Conservation (phyloP, 2,329 filamentous ascomycete species). For the Phoma sp. region DNA sequence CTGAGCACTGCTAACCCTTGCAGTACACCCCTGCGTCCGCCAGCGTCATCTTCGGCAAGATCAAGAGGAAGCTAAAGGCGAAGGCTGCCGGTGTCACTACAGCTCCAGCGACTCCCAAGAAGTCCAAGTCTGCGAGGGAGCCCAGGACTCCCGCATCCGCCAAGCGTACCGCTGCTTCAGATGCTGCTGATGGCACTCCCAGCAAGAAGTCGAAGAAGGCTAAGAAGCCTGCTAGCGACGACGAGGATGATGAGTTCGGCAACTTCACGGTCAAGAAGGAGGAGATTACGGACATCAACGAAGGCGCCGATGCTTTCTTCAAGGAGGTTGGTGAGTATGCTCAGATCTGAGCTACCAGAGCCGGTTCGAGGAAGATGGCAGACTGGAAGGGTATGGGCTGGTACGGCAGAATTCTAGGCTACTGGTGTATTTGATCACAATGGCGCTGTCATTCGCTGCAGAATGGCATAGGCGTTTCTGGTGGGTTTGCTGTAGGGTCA, state of each 20-base stretch:
- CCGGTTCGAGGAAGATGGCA: not conserved
- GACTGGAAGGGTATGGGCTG: no score
- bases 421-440: no score
- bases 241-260: slow-evolving; percentile 26
- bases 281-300: slow-evolving; percentile 11
- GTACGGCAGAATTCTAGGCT: no score
- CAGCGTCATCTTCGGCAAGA: slow-evolving; percentile 37
- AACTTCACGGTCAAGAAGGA: slow-evolving; percentile 27
- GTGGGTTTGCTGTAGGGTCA: no score
- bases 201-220: slow-evolving; percentile 21
- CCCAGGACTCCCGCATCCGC: slow-evolving; percentile 17
- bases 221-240: slow-evolving; percentile 3
- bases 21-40: slow-evolving; percentile 37
- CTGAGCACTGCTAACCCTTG: slow-evolving; percentile 15
- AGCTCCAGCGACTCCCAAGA: slow-evolving; percentile 30
- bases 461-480: no score
- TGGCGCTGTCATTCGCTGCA: no score
- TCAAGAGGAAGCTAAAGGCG: slow-evolving; percentile 40
- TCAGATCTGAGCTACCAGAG: not conserved
- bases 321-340: not conserved
- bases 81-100: slow-evolving; percentile 14
- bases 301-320: slow-evolving; percentile 1
- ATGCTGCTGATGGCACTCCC: slow-evolving; percentile 12
- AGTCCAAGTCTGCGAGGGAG: not conserved
- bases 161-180: slow-evolving; percentile 21